phyloP scores from a whole-genome alignment of 1,139 yeast genomes.

The Diutina catenulata region DNA sequence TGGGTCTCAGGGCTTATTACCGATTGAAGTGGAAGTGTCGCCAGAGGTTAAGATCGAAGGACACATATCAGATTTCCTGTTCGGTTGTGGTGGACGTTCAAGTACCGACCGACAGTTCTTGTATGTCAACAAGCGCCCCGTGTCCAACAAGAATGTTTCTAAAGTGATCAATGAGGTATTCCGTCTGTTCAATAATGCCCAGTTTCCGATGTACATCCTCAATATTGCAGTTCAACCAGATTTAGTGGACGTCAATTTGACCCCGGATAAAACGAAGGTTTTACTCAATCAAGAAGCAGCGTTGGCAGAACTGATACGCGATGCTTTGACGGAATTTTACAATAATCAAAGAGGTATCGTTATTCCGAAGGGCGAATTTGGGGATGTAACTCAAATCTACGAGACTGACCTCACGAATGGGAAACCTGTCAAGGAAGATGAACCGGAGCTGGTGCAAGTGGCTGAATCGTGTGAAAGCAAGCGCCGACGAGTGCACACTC shows the following conservation, averaged over 20 bases:
- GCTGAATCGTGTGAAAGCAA: not conserved
- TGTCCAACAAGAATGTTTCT: slow-evolving; percentile 40
- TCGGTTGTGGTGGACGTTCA: slow-evolving; percentile 51
- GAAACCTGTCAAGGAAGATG: no score
- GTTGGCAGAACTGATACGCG: slow-evolving; percentile 41
- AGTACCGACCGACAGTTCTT: slow-evolving; percentile 65
- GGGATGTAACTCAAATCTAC: no score
- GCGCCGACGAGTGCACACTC: no score
- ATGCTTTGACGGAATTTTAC: slow-evolving; percentile 28
- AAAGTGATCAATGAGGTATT: slow-evolving; percentile 66
- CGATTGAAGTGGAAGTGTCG: slow-evolving; percentile 24
- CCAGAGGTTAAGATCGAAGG: slow-evolving; percentile 30
- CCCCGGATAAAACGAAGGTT: slow-evolving; percentile 79
- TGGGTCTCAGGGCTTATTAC: slow-evolving; percentile 44
- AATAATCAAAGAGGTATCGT: slow-evolving; percentile 11
- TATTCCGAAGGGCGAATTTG: slow-evolving; percentile 3
- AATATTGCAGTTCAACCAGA: slow-evolving; percentile 43
- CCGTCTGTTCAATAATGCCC: slow-evolving; percentile 57
- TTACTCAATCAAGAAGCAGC: slow-evolving; percentile 54
- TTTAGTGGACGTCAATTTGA: slow-evolving; percentile 68
- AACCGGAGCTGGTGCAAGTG: not conserved
- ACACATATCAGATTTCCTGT: slow-evolving; percentile 58
- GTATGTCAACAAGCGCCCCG: slow-evolving; percentile 69
- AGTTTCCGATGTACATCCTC: slow-evolving; percentile 61
- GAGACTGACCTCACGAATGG: no score